Evolutionary conservation across 352 stramenopile species (phyloP).

Genomic region (Phytopythium vexans): DNA sequence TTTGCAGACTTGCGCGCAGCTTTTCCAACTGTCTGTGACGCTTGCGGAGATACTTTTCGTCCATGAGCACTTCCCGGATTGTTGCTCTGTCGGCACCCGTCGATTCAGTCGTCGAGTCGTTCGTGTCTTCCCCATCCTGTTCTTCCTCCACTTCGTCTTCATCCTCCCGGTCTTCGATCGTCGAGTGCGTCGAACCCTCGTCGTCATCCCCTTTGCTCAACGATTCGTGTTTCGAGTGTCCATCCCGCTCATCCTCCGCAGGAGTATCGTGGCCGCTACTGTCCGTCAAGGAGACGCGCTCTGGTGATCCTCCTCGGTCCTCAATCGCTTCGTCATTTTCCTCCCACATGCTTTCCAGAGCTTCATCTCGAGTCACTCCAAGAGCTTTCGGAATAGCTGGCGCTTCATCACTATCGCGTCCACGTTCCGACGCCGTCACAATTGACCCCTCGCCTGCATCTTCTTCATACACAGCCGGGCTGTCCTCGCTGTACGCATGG

Average conservation of each 20-base stretch:
- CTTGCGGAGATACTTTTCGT: slow-evolving; percentile 77
- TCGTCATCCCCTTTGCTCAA: neutral
- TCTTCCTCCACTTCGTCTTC: slow-evolving; percentile 25
- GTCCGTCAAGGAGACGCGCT: too few species aligned
- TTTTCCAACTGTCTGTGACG: slow-evolving; percentile 74
- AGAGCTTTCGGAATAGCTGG: slow-evolving; percentile 4
- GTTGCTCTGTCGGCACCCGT: slow-evolving; percentile 4
- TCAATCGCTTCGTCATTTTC: slow-evolving; percentile 40
- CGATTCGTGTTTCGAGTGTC: too few species aligned
- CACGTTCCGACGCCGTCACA: neutral
- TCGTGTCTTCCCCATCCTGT: slow-evolving; percentile 23
- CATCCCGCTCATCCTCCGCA: too few species aligned
- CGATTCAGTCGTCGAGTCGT: slow-evolving; percentile 11
- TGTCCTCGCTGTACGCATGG: too few species aligned
- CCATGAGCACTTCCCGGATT: slow-evolving; percentile 52
- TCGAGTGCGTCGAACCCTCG: neutral
- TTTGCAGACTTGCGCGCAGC: slow-evolving; percentile 34
- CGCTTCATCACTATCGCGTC: too few species aligned
- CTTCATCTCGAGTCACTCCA: slow-evolving; percentile 66
- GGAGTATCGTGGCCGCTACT: too few species aligned
- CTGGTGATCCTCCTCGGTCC: slow-evolving; percentile 7
- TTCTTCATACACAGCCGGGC: too few species aligned
- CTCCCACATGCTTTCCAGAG: slow-evolving; percentile 79
- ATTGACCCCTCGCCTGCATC: too few species aligned
- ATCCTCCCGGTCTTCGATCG: slow-evolving; percentile 2